Base-by-base conservation (phyloP, 768 basidiomycete species). In the Mycena olivaceomarginata region DNA sequence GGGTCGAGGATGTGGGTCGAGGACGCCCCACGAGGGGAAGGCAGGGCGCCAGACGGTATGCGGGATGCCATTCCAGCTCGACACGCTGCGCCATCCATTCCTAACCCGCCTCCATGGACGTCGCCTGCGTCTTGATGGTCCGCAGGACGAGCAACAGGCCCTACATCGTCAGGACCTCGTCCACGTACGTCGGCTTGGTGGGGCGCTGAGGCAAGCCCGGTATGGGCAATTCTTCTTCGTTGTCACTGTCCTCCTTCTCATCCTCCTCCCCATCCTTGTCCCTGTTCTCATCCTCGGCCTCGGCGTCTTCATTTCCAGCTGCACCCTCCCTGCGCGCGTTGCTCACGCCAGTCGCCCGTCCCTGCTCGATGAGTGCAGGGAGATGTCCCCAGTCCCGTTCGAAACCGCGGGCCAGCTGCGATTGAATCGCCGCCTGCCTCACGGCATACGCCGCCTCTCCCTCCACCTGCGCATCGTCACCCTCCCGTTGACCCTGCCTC, bases 361-460 rank as follows among this genome's bases (percentile, higher is more conserved):
- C 66, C 53, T n/a, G 9, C 15, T 53, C 22, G 0, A 74, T 51
- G 3, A 74, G 45, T 31, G 11, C 65, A 16, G 53, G 56, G 2
- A 66, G 18, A 37, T 10, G 31, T 43, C 4, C 45, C 72, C 72
- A 74, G 16, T 22, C 18, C 41, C 15, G 13, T 2, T 40, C 40
- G 31, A 74, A 74, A 5, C 12, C 1, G 4, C 2, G 11, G 16
- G 22, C 1, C 1, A 74, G 57, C 10, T 22, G 41, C 12, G 40
- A 18, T 7, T 67, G 67, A 18, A 74, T 22, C 18, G 20, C 46
- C 16, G 68, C 73, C 70, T 78, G 77, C 39, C 77, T 40, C 13
- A 63, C 15, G 25, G 77, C 77, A 53, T 78, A 78, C 59, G 70
- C 77, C 8, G 48, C 48, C 16, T 62, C 56, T 40, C 74, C 77